Evolutionary conservation across 2,329 filamentous ascomycete genomes (phyloP).

Genomic region (Ascochyta koolunga): DNA sequence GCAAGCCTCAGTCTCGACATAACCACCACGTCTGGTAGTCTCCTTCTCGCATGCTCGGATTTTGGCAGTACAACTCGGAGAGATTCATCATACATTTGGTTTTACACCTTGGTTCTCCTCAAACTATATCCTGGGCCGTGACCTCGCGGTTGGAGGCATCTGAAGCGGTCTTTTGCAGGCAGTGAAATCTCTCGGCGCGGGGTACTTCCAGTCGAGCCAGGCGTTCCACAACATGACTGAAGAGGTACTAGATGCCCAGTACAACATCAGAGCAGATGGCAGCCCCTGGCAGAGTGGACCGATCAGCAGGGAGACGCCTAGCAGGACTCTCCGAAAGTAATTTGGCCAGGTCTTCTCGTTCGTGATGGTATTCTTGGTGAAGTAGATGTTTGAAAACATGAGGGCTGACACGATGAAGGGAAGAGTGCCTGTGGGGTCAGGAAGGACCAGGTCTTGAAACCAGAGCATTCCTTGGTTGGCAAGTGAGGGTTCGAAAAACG

Average conservation of each 20-base stretch:
- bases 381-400: constrained; percentile 57
- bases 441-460: constrained; percentile 62
- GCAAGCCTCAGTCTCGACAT: too few relatives aligned
- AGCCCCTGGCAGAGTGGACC: constrained; percentile 42
- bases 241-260: constrained; percentile 45
- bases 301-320: constrained; percentile 42
- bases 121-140: background rate
- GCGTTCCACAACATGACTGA: constrained; percentile 44
- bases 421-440: constrained; percentile 59
- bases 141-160: constrained; percentile 20
- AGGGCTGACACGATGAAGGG: constrained; percentile 56
- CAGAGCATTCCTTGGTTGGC: constrained; percentile 64
- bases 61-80: background rate
- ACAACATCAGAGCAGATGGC: constrained; percentile 52
- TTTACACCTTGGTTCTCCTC: background rate
- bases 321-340: constrained; percentile 29
- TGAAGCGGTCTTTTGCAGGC: constrained; percentile 40
- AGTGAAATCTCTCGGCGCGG: constrained; percentile 29
- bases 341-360: constrained; percentile 23
- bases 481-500: constrained; percentile 57
- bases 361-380: constrained; percentile 27
- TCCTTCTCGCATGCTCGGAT: background rate
- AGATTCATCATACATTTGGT: background rate
- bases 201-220: constrained; percentile 41
- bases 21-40: too few relatives aligned